Evolutionary conservation across 225 moss, liverwort and hornwort genomes (phyloP).

Genomic region (Bryum argenteum): DNA sequence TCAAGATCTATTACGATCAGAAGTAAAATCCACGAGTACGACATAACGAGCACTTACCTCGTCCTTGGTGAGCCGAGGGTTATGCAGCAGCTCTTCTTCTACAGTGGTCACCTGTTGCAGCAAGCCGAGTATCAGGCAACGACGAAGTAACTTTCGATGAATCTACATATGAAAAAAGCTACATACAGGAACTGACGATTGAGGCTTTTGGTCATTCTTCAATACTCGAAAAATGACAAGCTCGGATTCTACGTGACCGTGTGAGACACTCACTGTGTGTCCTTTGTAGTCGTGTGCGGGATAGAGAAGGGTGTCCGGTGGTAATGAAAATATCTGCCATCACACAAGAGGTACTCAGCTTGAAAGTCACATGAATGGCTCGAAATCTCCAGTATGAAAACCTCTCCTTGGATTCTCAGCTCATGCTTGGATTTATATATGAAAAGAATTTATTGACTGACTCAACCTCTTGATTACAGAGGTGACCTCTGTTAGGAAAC

Average conservation of each 20-base stretch:
- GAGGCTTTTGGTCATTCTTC: not conserved
- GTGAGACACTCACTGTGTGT: constrained; percentile 54
- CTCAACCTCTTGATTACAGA: too few species aligned
- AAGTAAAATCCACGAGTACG: not conserved
- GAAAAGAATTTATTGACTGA: too few species aligned
- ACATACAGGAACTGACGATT: too few species aligned
- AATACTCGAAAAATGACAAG: not conserved
- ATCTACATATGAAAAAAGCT: too few species aligned
- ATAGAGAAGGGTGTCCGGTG: constrained; percentile 68
- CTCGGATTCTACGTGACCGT: not conserved
- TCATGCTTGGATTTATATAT: too few species aligned
- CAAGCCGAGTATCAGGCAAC: constrained; percentile 19
- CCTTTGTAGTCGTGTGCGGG: constrained; percentile 89
- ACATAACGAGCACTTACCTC: constrained; percentile 30
- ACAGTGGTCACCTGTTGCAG: constrained; percentile 64
- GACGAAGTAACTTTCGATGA: not conserved
- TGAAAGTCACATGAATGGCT: not conserved
- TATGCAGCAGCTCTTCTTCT: constrained; percentile 64
- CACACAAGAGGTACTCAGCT: constrained; percentile 7
- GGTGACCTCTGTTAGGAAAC: too few species aligned
- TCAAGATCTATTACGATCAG: too few species aligned
- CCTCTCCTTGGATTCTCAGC: too few species aligned
- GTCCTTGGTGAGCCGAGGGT: constrained; percentile 67
- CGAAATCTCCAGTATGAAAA: not conserved
- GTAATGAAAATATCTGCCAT: constrained; percentile 73